A percentile compares a stretch with the other conserved stretches of the same genome.
Evolutionary conservation across 345 rosid species (phyloP).

Genomic region (Arabidopsis arenosa): DNA sequence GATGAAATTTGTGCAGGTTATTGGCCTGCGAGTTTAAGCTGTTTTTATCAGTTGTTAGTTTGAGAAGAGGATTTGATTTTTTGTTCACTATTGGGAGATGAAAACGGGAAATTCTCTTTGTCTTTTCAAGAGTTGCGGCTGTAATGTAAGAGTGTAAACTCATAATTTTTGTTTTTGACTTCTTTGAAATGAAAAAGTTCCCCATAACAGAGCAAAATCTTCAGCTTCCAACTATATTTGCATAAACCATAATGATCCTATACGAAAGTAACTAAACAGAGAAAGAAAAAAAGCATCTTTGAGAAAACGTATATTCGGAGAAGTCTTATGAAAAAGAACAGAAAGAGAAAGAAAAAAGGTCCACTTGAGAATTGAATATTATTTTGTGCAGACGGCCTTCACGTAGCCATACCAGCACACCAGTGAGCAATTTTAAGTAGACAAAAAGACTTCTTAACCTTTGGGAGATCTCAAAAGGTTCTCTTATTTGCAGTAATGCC

Average conservation of each 20-base stretch:
- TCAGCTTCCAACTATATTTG: neutral
- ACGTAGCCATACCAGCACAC: conserved; percentile 35
- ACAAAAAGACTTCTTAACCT: conserved; percentile 44
- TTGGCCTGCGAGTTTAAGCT: conserved; percentile 37
- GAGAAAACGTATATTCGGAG: conserved; percentile 29
- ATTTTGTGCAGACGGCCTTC: conserved; percentile 18
- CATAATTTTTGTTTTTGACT: conserved; percentile 13
- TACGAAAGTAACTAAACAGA: neutral
- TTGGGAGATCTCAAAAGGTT: conserved; percentile 86
- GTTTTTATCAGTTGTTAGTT: conserved; percentile 15
- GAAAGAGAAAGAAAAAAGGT: conserved; percentile 8
- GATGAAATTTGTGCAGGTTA: conserved; percentile 31
- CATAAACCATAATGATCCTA: neutral
- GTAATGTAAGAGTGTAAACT: conserved; percentile 31
- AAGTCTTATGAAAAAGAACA: neutral
- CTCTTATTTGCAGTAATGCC: conserved; percentile 37
- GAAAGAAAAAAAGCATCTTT: conserved; percentile 23
- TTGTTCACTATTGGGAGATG: conserved; percentile 26
- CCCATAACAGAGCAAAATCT: neutral
- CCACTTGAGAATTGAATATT: conserved; percentile 44
- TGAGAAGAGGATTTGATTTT: conserved; percentile 12
- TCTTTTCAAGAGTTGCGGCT: conserved; percentile 17
- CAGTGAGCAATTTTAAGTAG: conserved; percentile 15
- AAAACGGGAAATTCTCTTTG: conserved; percentile 11
- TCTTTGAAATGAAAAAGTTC: conserved; percentile 3